phyloP scores from a whole-genome alignment of 1,139 yeast species.

The Yamadazyma epiphylla region DNA sequence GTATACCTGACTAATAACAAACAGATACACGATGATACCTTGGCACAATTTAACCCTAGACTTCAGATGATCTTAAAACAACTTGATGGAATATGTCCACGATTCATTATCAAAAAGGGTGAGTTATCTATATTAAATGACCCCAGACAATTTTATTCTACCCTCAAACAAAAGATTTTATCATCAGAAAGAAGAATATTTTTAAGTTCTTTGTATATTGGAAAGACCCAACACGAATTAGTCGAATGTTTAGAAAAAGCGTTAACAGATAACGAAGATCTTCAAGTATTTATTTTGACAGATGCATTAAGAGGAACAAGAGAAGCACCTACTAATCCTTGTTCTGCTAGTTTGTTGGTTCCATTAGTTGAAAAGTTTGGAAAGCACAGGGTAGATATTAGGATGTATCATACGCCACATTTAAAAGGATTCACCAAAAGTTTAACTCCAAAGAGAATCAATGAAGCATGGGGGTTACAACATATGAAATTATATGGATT shows the following conservation, averaged over 20 bases:
- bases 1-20: constrained; percentile 28
- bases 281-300: constrained; percentile 69
- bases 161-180: constrained; percentile 53
- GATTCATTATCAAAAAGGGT: constrained; percentile 57
- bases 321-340: constrained; percentile 69
- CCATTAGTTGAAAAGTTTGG: constrained; percentile 66
- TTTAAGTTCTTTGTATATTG: constrained; percentile 82
- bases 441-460: constrained; percentile 75
- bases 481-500: constrained; percentile 97
- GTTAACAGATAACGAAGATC: constrained; percentile 50
- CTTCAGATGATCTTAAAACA: constrained; percentile 50
- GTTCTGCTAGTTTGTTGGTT: constrained; percentile 74
- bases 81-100: constrained; percentile 64
- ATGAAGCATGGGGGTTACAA: constrained; percentile 91
- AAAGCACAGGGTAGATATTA: constrained; percentile 64
- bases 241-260: constrained; percentile 59
- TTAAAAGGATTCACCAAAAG: constrained; percentile 62
- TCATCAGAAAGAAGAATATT: constrained; percentile 61
- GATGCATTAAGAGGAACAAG: constrained; percentile 94
- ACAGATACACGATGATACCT: constrained; percentile 8
- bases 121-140: constrained; percentile 61
- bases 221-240: constrained; percentile 75
- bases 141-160: constrained; percentile 68
- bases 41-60: constrained; percentile 43
- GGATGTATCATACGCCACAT: constrained; percentile 90